phyloP scores from a whole-genome alignment of 345 rosid species.

The Eutrema japonicum region DNA sequence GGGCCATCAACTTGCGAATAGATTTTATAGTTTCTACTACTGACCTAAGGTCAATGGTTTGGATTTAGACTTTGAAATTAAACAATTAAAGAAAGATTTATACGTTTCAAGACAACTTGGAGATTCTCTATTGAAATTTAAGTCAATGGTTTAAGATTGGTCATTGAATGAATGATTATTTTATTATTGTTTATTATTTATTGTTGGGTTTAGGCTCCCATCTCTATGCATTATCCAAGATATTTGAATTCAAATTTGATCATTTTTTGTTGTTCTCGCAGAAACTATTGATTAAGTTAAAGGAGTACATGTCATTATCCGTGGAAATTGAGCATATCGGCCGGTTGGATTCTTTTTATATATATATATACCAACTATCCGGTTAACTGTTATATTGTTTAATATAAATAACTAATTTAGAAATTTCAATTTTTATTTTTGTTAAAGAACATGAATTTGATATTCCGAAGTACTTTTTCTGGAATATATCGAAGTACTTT shows the following conservation, averaged over 20 bases:
- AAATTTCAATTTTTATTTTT: not conserved
- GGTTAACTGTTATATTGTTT: conserved; percentile 2
- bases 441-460: too few species aligned
- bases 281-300: conserved; percentile 25
- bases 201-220: conserved; percentile 33
- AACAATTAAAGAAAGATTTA: conserved; percentile 36
- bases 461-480: too few species aligned
- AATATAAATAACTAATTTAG: not conserved
- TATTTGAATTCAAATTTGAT: conserved; percentile 37
- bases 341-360: conserved; percentile 24
- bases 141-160: conserved; percentile 56
- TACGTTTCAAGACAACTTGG: conserved; percentile 51
- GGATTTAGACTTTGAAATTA: conserved; percentile 43
- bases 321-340: conserved; percentile 14
- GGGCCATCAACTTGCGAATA: conserved; percentile 37
- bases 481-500: conserved; percentile 20
- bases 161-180: conserved; percentile 37
- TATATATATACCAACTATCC: conserved; percentile 20
- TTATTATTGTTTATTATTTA: not conserved
- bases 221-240: conserved; percentile 41
- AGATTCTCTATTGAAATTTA: conserved; percentile 47
- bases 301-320: conserved; percentile 34
- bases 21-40: conserved; percentile 6
- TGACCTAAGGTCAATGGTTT: conserved; percentile 50
- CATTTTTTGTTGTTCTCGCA: not conserved